Percentiles rank a stretch among this genome's conserved stretches.
Conservation (phyloP, 1,284 basidiomycete species). For the Tylopilus orsonianus region DNA sequence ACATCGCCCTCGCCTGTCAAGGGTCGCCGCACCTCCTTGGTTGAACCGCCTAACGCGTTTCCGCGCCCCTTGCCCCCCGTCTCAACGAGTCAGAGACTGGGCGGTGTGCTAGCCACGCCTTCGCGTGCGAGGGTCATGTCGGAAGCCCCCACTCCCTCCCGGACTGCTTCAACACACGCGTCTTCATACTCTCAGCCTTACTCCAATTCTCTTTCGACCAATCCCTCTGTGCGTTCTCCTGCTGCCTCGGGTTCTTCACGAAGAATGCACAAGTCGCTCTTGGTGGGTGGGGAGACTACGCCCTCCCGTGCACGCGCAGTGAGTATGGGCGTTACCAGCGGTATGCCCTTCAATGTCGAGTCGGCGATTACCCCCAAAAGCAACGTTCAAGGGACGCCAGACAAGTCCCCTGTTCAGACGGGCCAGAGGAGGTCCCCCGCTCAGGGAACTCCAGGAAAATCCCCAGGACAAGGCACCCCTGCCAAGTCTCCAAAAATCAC, state of each 20-base stretch:
- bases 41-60: constrained; percentile 35
- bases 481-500: constrained; percentile 25
- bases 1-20: constrained; percentile 30
- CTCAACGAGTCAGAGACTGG: constrained; percentile 24
- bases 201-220: constrained; percentile 28
- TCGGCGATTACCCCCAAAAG: constrained; percentile 17
- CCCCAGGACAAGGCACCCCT: constrained; percentile 18
- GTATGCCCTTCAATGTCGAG: constrained; percentile 8
- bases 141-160: constrained; percentile 29
- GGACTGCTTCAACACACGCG: constrained; percentile 17
- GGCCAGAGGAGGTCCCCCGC: constrained; percentile 22
- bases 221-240: constrained; percentile 16
- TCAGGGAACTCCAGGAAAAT: constrained; percentile 20
- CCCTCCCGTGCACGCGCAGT: constrained; percentile 24
- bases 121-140: constrained; percentile 39
- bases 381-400: constrained; percentile 15
- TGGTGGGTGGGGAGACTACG: constrained; percentile 12
- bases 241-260: constrained; percentile 26
- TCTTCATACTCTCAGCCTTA: constrained; percentile 21
- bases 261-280: constrained; percentile 19
- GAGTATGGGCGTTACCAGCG: constrained; percentile 19
- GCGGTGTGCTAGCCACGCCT: constrained; percentile 34
- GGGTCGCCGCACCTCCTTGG: constrained; percentile 27
- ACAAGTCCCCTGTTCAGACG: constrained; percentile 17
- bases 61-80: constrained; percentile 31